Evolutionary conservation across 2,329 filamentous ascomycete genomes (phyloP).

Genomic region (Apiospora saccharicola): DNA sequence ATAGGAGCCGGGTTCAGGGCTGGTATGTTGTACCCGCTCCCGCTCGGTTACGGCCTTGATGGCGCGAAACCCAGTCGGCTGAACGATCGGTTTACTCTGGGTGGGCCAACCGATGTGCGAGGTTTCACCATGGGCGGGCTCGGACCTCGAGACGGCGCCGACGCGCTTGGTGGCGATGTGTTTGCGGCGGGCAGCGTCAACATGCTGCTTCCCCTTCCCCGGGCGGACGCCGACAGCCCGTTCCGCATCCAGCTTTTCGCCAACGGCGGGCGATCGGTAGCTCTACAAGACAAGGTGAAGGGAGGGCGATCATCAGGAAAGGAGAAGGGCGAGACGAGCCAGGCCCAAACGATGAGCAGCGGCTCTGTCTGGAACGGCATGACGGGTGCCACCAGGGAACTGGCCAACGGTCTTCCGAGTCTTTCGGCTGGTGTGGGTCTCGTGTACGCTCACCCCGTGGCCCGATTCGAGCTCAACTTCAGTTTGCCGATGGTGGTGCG

Average conservation of each 20-base stretch:
- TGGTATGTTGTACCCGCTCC: constrained; percentile 84
- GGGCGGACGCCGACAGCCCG: constrained; percentile 81
- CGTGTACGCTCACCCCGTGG: constrained; percentile 93
- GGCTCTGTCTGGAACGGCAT: constrained; percentile 61
- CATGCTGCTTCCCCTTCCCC: constrained; percentile 84
- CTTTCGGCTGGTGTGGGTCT: constrained; percentile 87
- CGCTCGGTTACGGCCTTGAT: constrained; percentile 62
- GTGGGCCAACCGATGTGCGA: constrained; percentile 91
- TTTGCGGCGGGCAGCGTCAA: constrained; percentile 91
- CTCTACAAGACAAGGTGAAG: constrained; percentile 68
- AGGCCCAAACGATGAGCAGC: constrained; percentile 40
- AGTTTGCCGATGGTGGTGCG: constrained; percentile 84
- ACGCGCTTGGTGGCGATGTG: constrained; percentile 89
- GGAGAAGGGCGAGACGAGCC: constrained; percentile 29
- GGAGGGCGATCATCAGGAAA: constrained; percentile 32
- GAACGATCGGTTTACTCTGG: constrained; percentile 94
- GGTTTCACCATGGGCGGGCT: constrained; percentile 91
- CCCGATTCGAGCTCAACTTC: constrained; percentile 95
- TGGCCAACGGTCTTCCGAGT: constrained; percentile 81
- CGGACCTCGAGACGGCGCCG: constrained; percentile 84
- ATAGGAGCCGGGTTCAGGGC: constrained; percentile 83
- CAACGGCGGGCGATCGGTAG: constrained; percentile 86
- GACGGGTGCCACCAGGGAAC: constrained; percentile 69
- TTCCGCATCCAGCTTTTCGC: constrained; percentile 89
- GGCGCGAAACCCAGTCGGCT: constrained; percentile 75